Evolutionary conservation across 164 flowering plant species (phyloP).

Genomic region (Annona squamosa): DNA sequence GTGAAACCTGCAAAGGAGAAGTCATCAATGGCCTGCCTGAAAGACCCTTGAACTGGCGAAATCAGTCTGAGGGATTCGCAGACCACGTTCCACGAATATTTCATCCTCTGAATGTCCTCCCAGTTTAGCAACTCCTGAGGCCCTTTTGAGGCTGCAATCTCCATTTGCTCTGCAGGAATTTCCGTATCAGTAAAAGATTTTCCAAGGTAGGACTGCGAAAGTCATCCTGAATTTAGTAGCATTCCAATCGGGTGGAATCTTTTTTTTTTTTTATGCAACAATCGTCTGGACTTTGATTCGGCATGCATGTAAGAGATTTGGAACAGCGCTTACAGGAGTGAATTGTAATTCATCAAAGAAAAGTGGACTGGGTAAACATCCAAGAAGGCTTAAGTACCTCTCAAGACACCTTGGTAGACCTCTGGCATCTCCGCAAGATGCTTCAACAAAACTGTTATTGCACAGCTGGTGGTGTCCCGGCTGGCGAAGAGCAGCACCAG

Average conservation of each 20-base stretch:
- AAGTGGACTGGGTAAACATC: too few relatives aligned
- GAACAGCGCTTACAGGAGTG: too few relatives aligned
- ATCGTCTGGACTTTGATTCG: too few relatives aligned
- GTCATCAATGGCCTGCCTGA: slow-evolving; percentile 5
- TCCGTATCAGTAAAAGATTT: neutral
- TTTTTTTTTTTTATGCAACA: too few relatives aligned
- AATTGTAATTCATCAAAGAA: too few relatives aligned
- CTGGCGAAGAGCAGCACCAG: slow-evolving; percentile 48
- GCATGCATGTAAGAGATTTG: too few relatives aligned
- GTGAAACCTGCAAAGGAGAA: slow-evolving; percentile 8
- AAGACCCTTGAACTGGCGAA: slow-evolving; percentile 5
- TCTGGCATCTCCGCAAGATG: slow-evolving; percentile 23
- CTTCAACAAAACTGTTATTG: slow-evolving; percentile 41
- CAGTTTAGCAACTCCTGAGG: neutral
- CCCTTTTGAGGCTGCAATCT: slow-evolving; percentile 4
- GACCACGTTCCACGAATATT: slow-evolving; percentile 10
- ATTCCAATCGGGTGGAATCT: too few relatives aligned
- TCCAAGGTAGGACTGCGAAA: too few relatives aligned
- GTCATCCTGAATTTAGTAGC: too few relatives aligned
- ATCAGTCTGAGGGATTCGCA: slow-evolving; percentile 1
- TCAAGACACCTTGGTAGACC: slow-evolving; percentile 14
- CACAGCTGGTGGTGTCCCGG: slow-evolving; percentile 47
- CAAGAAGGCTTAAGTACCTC: slow-evolving; percentile 6
- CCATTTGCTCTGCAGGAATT: slow-evolving; percentile 3
- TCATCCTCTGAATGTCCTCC: slow-evolving; percentile 7